These are phyloP conservation scores for Brassica balearica DNA, from an alignment of 441 rosid genomes.

Conservation along the genomic window DNA sequence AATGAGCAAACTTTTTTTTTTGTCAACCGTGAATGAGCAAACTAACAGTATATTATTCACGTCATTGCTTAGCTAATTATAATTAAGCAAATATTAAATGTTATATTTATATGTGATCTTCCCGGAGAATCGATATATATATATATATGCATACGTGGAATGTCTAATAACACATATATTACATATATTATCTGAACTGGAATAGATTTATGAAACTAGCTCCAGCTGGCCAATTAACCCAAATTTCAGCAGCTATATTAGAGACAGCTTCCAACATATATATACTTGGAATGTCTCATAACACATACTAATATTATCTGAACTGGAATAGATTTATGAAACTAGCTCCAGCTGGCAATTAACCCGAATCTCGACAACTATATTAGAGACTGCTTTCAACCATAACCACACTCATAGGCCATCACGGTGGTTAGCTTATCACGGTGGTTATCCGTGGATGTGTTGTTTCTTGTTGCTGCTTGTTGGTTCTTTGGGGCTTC, in stretches of 20 bases:
- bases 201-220: background rate
- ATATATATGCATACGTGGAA: background rate
- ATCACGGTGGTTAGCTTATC: too few species aligned
- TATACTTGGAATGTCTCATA: too few species aligned
- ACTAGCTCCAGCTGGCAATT: background rate
- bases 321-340: background rate
- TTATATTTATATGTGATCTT: background rate
- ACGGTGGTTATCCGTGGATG: too few species aligned
- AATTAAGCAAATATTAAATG: background rate
- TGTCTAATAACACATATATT: background rate
- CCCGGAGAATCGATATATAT: background rate
- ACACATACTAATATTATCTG: too few species aligned
- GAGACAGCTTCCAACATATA: conserved; percentile 17
- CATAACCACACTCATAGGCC: conserved; percentile 42
- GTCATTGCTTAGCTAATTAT: conserved; percentile 29
- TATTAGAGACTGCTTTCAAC: conserved; percentile 18
- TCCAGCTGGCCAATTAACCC: background rate
- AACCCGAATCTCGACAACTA: background rate
- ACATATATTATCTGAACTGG: background rate
- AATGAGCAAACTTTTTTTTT: too few species aligned
- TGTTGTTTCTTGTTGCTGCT: too few species aligned
- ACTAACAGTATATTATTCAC: background rate
- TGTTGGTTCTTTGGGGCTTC: too few species aligned
- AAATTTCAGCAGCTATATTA: background rate
- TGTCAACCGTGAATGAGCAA: too few species aligned